Base-by-base conservation (phyloP, 176 grass and related monocot species). In the Musa acuminata region DNA sequence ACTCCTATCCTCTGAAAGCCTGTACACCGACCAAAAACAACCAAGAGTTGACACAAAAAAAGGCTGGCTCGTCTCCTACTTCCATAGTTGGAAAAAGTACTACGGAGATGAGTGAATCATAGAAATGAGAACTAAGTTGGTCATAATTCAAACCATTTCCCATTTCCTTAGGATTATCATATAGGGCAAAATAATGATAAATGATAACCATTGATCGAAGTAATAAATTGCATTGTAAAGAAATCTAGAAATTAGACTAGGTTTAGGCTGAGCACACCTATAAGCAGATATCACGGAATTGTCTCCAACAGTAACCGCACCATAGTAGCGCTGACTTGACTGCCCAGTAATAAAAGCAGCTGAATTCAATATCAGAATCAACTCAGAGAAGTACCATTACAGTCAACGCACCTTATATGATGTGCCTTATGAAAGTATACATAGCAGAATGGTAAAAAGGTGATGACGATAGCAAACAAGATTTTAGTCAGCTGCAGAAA, bases 261-360 rank as follows among this genome's bases (percentile, higher is more conserved):
- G 69, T 12, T 53, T 65, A 50, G 74, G 53, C 54, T 11, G 5
- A 78, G 62, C 81, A 90, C 75, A 91, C 94, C 94, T 86, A 87
- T 98, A 98, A 64, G 94, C 90, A 72, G 94, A 98, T 77, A 98
- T 89, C 66, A 93, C 94, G 66, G 90, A 83, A 77, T 97, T 87
- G 59, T 97, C 83, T 87, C 94, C 90, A 83, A 93, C 82, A 53
- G 90, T 87, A 51, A 97, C 87, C 57, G 90, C 85, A 97, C 94
- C 79, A 58, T 97, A 93, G 84, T 89, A 85, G 22, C 84, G 74
- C 74, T 91, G 87, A 89, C 82, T 93, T 65, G 94, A 97, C 94
- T 92, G 93, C 72, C 82, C 87, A 90, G 73, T 80, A 97, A 97
- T 81, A 92, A 90, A 85, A 81, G 84, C 75, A 96, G 83, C 87